Evolutionary conservation across 129 eudicot genomes (phyloP).

Genomic region (Helianthus annuus): HanXRQr2.0-SUNRISE NC_035436.2:180454479-180454978

Average conservation of each 20-base stretch:
- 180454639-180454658: not conserved
- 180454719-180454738: conserved; percentile 66
- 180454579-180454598: not conserved
- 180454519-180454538: conserved; percentile 71
- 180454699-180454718: conserved; percentile 69
- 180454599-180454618: not conserved
- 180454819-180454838: conserved; percentile 64
- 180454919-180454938: not conserved
- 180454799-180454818: conserved; percentile 61
- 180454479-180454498: conserved; percentile 56
- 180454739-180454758: conserved; percentile 64
- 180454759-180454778: conserved; percentile 81
- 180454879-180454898: not conserved
- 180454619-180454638: not conserved
- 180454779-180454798: conserved; percentile 62
- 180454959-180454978: conserved; percentile 63
- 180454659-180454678: not conserved
- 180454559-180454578: conserved; percentile 39
- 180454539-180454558: conserved; percentile 66
- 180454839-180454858: conserved; percentile 82
- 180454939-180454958: conserved; percentile 58
- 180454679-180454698: conserved; percentile 39
- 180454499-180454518: conserved; percentile 62
- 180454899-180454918: not conserved
- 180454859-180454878: conserved; percentile 23